A percentile compares a stretch with the other conserved stretches of the same genome.
Conservation (phyloP, 257 asterid species). For the Solanum sparsipilum region DNA sequence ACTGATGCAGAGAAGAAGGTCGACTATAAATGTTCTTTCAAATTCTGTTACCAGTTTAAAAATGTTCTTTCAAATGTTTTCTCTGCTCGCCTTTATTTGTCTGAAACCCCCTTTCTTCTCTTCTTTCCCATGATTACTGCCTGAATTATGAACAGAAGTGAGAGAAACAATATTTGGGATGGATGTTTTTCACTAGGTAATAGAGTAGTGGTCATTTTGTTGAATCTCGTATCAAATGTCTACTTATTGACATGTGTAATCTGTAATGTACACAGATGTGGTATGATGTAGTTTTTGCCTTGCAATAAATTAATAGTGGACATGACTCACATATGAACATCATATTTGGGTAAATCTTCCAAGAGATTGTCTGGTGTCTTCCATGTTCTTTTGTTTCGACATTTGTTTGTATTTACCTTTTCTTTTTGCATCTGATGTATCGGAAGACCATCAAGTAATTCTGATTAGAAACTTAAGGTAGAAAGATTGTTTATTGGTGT, state of each 20-base stretch:
- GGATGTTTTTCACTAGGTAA: background rate
- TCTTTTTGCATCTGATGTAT: background rate
- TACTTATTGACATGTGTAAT: background rate
- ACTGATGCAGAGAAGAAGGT: conserved; percentile 92
- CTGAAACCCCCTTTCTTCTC: background rate
- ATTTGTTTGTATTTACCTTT: background rate
- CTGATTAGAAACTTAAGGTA: background rate
- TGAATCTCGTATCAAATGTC: background rate
- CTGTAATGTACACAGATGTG: background rate
- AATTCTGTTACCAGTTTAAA: background rate
- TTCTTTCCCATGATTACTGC: background rate
- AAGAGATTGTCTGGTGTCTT: background rate
- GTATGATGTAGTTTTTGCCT: background rate
- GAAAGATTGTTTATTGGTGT: background rate
- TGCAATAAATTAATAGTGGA: background rate
- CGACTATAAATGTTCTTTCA: background rate
- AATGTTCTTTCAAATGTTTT: background rate
- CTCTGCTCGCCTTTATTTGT: background rate
- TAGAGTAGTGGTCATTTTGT: background rate
- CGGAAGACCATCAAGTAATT: background rate
- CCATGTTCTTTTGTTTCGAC: background rate
- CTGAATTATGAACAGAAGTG: background rate
- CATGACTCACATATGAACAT: background rate
- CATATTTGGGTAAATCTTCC: background rate
- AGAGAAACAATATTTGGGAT: background rate